phyloP scores from a whole-genome alignment of 108 stramenopile species.

The Aurantiochytrium sp. region DNA sequence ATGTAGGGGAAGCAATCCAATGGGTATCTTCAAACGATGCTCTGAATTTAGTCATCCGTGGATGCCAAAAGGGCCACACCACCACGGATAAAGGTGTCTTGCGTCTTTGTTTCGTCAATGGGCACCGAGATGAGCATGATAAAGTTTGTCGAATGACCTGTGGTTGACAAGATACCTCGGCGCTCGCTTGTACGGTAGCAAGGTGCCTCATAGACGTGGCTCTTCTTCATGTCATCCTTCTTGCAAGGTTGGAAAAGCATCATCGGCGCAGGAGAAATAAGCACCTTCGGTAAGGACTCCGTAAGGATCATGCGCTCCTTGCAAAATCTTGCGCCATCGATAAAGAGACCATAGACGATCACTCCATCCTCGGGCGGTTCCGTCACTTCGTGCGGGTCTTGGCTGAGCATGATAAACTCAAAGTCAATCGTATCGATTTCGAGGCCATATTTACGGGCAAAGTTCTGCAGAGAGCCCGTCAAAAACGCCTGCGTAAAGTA shows the following conservation, averaged over 20 bases:
- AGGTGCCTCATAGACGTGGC: constrained; percentile 45
- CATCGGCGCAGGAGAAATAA: constrained; percentile 44
- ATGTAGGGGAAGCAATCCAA: too few species aligned
- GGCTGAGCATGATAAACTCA: constrained; percentile 40
- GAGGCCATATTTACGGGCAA: constrained; percentile 48
- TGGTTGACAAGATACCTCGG: constrained; percentile 48
- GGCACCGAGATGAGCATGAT: constrained; percentile 29
- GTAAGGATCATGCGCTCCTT: constrained; percentile 20
- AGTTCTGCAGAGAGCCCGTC: constrained; percentile 62
- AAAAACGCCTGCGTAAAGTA: constrained; percentile 63
- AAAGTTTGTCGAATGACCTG: constrained; percentile 57
- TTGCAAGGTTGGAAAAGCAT: constrained; percentile 42
- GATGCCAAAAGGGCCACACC: constrained; percentile 46
- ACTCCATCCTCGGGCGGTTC: constrained; percentile 43
- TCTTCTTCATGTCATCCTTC: background rate
- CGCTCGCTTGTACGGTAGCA: constrained; percentile 54
- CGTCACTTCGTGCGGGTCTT: background rate
- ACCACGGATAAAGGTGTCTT: constrained; percentile 40
- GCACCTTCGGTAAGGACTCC: constrained; percentile 50
- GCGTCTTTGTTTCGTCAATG: background rate
- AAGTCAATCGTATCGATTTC: constrained; percentile 54
- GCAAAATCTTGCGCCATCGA: constrained; percentile 59
- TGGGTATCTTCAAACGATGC: too few species aligned
- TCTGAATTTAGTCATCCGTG: constrained; percentile 28
- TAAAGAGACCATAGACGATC: constrained; percentile 46